These are phyloP conservation scores for Colletotrichum noveboracense DNA, from an alignment of 2,329 filamentous ascomycete species.

Conservation along the genomic window DNA sequence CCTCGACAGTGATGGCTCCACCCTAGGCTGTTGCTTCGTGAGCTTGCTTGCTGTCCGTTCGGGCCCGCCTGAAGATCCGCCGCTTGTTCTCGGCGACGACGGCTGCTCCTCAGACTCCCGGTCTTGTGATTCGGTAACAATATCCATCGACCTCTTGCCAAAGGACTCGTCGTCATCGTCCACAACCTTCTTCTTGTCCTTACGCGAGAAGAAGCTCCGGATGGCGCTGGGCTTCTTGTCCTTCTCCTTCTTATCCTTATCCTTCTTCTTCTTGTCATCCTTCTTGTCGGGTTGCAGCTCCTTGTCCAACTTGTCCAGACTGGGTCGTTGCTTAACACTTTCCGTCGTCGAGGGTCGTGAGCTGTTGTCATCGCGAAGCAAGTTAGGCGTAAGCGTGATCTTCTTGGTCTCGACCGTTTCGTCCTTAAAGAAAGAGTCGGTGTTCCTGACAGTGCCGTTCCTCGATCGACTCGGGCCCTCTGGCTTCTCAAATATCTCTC, in stretches of 20 bases:
- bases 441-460: conserved; percentile 87
- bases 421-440: conserved; percentile 97
- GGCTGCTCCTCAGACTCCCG: conserved; percentile 51
- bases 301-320: conserved; percentile 73
- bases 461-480: conserved; percentile 68
- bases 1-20: conserved; percentile 51
- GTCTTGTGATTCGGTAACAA: conserved; percentile 45
- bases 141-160: conserved; percentile 68
- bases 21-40: conserved; percentile 68
- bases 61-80: conserved; percentile 28
- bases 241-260: conserved; percentile 77
- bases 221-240: conserved; percentile 63
- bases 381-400: conserved; percentile 92
- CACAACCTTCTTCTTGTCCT: conserved; percentile 62
- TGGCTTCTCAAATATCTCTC: conserved; percentile 68
- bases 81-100: conserved; percentile 36
- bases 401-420: conserved; percentile 95
- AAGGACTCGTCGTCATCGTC: conserved; percentile 65
- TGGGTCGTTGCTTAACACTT: conserved; percentile 63
- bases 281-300: conserved; percentile 66
- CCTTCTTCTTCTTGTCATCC: conserved; percentile 78
- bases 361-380: conserved; percentile 80
- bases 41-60: conserved; percentile 71
- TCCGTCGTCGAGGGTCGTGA: conserved; percentile 59
- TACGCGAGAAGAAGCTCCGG: conserved; percentile 67